Conservation (phyloP, 23 red algal genomes). For the Gracilaria vermiculophylla region DNA sequence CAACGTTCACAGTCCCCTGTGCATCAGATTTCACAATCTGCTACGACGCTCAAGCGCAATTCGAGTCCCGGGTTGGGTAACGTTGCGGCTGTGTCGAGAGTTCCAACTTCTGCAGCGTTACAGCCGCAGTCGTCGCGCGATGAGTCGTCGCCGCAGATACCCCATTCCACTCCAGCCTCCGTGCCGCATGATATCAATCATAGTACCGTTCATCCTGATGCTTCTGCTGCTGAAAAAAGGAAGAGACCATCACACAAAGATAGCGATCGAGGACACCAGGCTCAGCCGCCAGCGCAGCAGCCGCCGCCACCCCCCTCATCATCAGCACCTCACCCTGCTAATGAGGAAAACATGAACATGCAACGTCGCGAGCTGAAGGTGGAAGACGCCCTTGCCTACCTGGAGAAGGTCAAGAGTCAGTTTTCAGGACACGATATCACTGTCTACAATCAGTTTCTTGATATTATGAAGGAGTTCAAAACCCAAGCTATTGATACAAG, state of each 20-base stretch:
- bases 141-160: not conserved
- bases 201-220: not conserved
- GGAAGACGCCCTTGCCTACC: conserved; percentile 96
- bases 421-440: conserved; percentile 75
- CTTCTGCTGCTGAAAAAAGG: not conserved
- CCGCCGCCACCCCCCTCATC: not conserved
- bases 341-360: not conserved
- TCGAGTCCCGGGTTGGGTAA: not conserved
- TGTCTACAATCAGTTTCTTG: conserved; percentile 96
- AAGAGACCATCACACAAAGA: not conserved
- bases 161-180: not conserved
- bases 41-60: not conserved
- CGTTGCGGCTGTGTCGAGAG: not conserved
- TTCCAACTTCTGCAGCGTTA: not conserved
- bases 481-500: conserved; percentile 93
- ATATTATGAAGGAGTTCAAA: conserved; percentile 99
- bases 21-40: conserved; percentile 10
- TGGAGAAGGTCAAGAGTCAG: conserved; percentile 98
- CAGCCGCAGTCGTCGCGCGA: conserved; percentile 4
- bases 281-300: not conserved
- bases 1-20: conserved; percentile 21
- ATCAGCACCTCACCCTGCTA: not conserved
- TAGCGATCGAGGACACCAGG: not conserved
- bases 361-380: conserved; percentile 83
- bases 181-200: not conserved